Conservation (phyloP, 2,329 filamentous ascomycete genomes). For the Aspergillus spinulosporus region DNA sequence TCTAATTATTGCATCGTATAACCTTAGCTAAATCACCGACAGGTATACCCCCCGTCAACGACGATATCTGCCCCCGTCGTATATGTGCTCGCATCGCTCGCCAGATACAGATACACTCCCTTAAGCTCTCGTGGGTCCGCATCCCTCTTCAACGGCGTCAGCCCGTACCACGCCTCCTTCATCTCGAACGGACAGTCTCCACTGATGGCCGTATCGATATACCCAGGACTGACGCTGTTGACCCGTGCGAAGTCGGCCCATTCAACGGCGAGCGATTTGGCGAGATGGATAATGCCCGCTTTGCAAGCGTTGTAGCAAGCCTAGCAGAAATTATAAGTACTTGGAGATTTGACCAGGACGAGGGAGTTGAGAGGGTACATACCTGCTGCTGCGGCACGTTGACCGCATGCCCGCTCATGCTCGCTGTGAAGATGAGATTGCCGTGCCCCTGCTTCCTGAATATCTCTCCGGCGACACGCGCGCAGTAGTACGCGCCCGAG, state of each 20-base stretch:
- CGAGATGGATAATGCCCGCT: conserved; percentile 56
- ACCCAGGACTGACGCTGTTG: conserved; percentile 74
- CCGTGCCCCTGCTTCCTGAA: conserved; percentile 68
- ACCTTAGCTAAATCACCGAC: not conserved
- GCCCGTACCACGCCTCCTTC: conserved; percentile 72
- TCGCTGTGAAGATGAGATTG: conserved; percentile 75
- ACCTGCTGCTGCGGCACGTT: conserved; percentile 67
- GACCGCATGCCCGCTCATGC: conserved; percentile 75
- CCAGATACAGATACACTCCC: conserved; percentile 80
- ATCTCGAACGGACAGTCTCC: conserved; percentile 64
- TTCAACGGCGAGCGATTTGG: conserved; percentile 71
- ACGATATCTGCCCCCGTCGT: conserved; percentile 75
- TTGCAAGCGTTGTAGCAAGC: conserved; percentile 62
- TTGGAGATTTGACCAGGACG: too few species aligned
- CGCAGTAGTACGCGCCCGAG: conserved; percentile 48
- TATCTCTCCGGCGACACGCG: conserved; percentile 66
- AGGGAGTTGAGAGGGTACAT: too few species aligned
- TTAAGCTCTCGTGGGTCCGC: conserved; percentile 74
- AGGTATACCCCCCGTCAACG: conserved; percentile 70
- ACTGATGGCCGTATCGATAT: conserved; percentile 73
- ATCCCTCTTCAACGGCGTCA: conserved; percentile 77
- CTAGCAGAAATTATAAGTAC: too few species aligned
- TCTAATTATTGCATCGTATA: too few species aligned
- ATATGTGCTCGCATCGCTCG: conserved; percentile 78
- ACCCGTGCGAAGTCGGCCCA: conserved; percentile 73